Percentiles rank a stretch among this genome's conserved stretches.
phyloP scores from a whole-genome alignment of 106 monocot species.

The Hemerocallis citrina region DNA sequence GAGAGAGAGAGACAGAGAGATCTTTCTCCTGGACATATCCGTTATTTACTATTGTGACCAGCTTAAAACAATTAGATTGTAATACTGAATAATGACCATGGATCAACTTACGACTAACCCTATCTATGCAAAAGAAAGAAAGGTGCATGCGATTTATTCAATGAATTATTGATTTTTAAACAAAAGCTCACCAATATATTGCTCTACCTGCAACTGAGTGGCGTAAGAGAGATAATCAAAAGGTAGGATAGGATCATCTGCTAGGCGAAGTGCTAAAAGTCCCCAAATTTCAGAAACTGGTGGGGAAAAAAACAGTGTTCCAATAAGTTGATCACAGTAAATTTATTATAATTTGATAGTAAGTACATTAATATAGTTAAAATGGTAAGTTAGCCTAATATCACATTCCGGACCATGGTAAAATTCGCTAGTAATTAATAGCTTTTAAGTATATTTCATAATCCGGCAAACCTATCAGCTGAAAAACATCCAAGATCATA shows the following conservation, averaged over 20 bases:
- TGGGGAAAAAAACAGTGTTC: background rate
- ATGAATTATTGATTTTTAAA: background rate
- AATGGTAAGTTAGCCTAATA: background rate
- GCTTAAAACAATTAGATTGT: background rate
- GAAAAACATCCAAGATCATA: no score
- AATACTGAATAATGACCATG: background rate
- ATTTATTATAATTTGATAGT: background rate
- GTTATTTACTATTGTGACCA: background rate
- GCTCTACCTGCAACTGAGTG: slow-evolving; percentile 51
- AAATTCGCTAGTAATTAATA: background rate
- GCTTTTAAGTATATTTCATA: background rate
- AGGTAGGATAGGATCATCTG: slow-evolving; percentile 65
- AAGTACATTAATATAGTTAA: background rate
- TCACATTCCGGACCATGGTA: background rate
- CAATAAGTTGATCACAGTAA: background rate
- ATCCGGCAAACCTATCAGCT: no score
- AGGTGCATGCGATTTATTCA: background rate
- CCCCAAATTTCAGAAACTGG: slow-evolving; percentile 88
- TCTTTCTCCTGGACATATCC: no score
- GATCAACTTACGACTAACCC: background rate
- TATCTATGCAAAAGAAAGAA: background rate
- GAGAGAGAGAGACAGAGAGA: no score
- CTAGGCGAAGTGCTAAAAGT: slow-evolving; percentile 57
- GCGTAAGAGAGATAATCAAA: slow-evolving; percentile 70
- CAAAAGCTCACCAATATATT: background rate